Evolutionary conservation across 306 rosid genomes (phyloP).

Genomic region (Calophaca sinica): DNA sequence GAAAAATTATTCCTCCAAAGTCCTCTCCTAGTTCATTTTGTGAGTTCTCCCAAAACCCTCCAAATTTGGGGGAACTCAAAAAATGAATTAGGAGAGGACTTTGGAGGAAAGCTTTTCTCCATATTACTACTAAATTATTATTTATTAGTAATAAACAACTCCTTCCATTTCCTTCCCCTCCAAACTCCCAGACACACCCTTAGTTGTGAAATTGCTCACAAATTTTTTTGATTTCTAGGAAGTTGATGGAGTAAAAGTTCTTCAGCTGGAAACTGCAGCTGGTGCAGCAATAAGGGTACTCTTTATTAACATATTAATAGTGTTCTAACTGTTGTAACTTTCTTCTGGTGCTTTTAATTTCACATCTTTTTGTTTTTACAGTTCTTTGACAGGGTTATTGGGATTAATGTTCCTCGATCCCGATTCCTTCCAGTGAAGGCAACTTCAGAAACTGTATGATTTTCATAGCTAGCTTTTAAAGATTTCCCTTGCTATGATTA

Average conservation of each 20-base stretch:
- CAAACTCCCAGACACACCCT: too few species aligned
- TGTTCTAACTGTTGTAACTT: neutral
- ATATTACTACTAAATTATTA: too few species aligned
- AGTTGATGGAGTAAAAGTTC: constrained; percentile 88
- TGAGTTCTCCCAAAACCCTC: too few species aligned
- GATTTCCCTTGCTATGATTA: neutral
- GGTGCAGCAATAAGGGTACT: constrained; percentile 94
- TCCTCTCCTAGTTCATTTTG: too few species aligned
- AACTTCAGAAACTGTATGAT: constrained; percentile 81
- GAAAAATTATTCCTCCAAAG: too few species aligned
- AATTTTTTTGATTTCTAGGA: constrained; percentile 59
- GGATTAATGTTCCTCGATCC: constrained; percentile 85
- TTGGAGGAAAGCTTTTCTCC: too few species aligned
- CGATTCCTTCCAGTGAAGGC: constrained; percentile 96
- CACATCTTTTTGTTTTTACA: constrained; percentile 39
- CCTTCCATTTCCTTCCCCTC: too few species aligned
- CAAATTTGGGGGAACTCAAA: too few species aligned
- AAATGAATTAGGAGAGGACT: too few species aligned
- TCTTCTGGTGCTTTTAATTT: constrained; percentile 4
- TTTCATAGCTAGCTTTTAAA: constrained; percentile 73
- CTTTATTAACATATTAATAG: too few species aligned
- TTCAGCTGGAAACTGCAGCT: constrained; percentile 96
- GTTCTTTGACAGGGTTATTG: constrained; percentile 86
- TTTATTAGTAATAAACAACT: too few species aligned
- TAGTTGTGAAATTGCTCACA: constrained; percentile 38